Conservation (phyloP, 768 basidiomycete species). For the Macrolepiota albuminosa region DNA sequence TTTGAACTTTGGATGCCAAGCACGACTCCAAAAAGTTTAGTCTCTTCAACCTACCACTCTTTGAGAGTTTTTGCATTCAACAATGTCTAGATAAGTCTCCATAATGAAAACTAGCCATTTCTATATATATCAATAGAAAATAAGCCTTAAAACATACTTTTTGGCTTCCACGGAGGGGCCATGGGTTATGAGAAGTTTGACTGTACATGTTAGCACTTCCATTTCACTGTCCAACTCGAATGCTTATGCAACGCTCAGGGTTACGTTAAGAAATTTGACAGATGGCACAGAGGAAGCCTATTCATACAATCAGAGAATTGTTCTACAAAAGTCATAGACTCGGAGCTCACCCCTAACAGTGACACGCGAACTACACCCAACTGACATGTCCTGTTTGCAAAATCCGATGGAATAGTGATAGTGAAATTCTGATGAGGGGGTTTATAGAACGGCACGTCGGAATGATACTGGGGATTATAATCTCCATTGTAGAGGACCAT, state of each 20-base stretch:
- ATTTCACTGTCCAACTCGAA: not conserved
- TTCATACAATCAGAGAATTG: not conserved
- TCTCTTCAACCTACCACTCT: too few species aligned
- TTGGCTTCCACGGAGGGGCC: too few species aligned
- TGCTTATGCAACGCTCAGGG: slow-evolving; percentile 20
- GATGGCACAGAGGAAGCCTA: slow-evolving; percentile 29
- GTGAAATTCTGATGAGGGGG: slow-evolving; percentile 43
- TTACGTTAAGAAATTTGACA: slow-evolving; percentile 27
- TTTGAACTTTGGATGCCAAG: too few species aligned
- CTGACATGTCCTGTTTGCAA: slow-evolving; percentile 25
- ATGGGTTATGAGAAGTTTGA: too few species aligned
- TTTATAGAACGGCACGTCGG: slow-evolving; percentile 7
- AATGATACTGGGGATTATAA: slow-evolving; percentile 31
- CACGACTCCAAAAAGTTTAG: too few species aligned
- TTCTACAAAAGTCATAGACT: not conserved
- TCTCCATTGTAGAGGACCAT: slow-evolving; percentile 42
- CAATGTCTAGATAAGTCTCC: too few species aligned
- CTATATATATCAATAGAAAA: too few species aligned
- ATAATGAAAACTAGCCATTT: too few species aligned
- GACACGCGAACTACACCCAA: slow-evolving; percentile 32
- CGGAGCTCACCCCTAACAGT: slow-evolving; percentile 34
- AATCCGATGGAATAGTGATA: slow-evolving; percentile 30
- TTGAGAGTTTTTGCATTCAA: too few species aligned
- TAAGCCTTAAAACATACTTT: too few species aligned
- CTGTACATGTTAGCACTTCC: not conserved